Percentiles rank a stretch among this genome's conserved stretches.
Evolutionary conservation across 345 rosid species (phyloP).

Genomic region (Murraya paniculata): DNA sequence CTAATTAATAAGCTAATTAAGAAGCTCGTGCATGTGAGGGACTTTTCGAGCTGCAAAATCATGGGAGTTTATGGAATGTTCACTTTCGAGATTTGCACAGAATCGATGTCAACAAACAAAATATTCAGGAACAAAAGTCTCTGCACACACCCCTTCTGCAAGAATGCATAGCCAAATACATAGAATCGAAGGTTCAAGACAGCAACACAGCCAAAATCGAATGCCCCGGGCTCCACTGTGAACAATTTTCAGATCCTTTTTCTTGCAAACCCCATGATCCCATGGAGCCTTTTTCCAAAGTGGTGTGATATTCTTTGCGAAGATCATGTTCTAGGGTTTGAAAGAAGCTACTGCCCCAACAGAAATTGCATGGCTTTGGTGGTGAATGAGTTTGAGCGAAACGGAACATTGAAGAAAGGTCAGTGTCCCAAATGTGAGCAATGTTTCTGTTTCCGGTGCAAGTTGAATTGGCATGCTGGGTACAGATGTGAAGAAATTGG

Average conservation of each 20-base stretch:
- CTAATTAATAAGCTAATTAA: no score
- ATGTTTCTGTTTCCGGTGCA: conserved; percentile 28
- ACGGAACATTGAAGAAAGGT: conserved; percentile 17
- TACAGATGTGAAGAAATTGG: conserved; percentile 11
- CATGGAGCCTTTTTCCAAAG: conserved; percentile 16
- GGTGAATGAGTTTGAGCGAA: conserved; percentile 22
- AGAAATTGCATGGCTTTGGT: conserved; percentile 17
- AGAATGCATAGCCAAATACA: conserved; percentile 29
- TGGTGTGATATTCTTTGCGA: conserved; percentile 32
- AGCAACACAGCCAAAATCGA: conserved; percentile 3
- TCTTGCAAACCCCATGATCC: conserved; percentile 21
- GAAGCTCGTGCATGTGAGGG: no score
- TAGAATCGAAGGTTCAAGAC: conserved; percentile 24
- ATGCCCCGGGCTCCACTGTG: conserved; percentile 31
- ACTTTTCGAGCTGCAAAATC: no score
- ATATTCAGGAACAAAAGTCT: conserved; percentile 22
- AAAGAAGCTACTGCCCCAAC: conserved; percentile 32
- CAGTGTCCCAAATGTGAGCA: conserved; percentile 27
- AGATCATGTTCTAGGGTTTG: conserved; percentile 1
- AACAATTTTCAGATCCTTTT: conserved; percentile 22
- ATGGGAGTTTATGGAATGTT: background rate
- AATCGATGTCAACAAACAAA: conserved; percentile 11
- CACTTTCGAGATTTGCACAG: conserved; percentile 32
- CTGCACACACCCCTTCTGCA: conserved; percentile 28
- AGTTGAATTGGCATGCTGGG: conserved; percentile 30